These are phyloP conservation scores for Lachnellula arida DNA, from an alignment of 2,329 filamentous ascomycete genomes.

Conservation along the genomic window DNA sequence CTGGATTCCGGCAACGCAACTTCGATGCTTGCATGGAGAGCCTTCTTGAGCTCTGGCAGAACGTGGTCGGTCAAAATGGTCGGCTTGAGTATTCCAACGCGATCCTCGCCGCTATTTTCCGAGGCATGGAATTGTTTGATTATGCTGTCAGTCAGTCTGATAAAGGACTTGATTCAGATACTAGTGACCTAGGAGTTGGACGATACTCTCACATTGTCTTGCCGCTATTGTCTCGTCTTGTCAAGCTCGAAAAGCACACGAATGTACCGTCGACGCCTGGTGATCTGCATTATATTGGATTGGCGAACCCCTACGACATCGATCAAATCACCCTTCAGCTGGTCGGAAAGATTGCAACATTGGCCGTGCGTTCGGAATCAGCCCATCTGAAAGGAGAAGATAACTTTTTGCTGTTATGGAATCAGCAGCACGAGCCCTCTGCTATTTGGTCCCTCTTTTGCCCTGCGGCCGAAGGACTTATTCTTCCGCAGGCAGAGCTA, in stretches of 20 bases:
- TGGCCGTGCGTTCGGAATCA: slow-evolving; percentile 15
- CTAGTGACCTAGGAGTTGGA: not conserved
- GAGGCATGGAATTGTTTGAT: slow-evolving; percentile 23
- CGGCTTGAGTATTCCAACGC: slow-evolving; percentile 21
- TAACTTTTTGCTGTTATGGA: slow-evolving; percentile 14
- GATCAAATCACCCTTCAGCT: slow-evolving; percentile 15
- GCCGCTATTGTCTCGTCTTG: not conserved
- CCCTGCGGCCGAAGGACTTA: not conserved
- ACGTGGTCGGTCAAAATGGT: slow-evolving; percentile 8
- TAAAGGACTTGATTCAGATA: not conserved
- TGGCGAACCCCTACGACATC: slow-evolving; percentile 4
- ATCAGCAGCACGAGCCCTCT: slow-evolving; percentile 2
- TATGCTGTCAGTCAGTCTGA: not conserved
- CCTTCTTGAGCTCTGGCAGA: slow-evolving; percentile 16
- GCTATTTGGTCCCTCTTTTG: slow-evolving; percentile 19
- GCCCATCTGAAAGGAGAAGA: slow-evolving; percentile 12
- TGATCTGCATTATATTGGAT: slow-evolving; percentile 8
- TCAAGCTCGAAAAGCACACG: not conserved
- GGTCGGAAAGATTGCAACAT: slow-evolving; percentile 20
- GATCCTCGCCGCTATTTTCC: slow-evolving; percentile 23
- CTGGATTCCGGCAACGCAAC: slow-evolving; percentile 12
- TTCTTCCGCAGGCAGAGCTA: slow-evolving; percentile 11
- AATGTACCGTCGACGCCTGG: not conserved
- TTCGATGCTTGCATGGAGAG: slow-evolving; percentile 19
- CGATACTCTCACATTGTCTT: not conserved